Conservation (phyloP, 495 filamentous ascomycete species). For the Lindgomyces ingoldianus region DNA sequence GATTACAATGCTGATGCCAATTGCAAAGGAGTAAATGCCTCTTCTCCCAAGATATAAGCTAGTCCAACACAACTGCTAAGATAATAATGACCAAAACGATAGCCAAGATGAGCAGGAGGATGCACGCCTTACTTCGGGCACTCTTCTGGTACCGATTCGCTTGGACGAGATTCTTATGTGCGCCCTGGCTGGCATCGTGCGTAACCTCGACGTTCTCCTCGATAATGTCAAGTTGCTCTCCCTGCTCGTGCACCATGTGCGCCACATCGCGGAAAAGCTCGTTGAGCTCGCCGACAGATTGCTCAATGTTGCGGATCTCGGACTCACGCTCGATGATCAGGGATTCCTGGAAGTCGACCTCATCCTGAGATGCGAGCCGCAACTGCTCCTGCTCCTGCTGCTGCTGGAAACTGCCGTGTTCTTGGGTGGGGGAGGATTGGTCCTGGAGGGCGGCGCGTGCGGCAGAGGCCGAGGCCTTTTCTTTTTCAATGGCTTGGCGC, state of each 20-base stretch:
- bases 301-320: slow-evolving; percentile 96
- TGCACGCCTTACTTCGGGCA: slow-evolving; percentile 88
- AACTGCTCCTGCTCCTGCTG: slow-evolving; percentile 75
- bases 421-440: slow-evolving; percentile 34
- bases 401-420: slow-evolving; percentile 49
- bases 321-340: slow-evolving; percentile 93
- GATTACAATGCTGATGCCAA: slow-evolving; percentile 13
- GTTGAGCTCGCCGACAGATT: slow-evolving; percentile 90
- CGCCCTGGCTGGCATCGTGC: slow-evolving; percentile 74
- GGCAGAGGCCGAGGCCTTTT: slow-evolving; percentile 80
- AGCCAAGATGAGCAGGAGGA: slow-evolving; percentile 84
- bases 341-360: slow-evolving; percentile 96
- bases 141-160: slow-evolving; percentile 91
- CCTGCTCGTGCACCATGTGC: slow-evolving; percentile 93
- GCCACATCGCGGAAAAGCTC: slow-evolving; percentile 96
- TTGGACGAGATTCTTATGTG: slow-evolving; percentile 77
- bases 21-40: slow-evolving; percentile 2
- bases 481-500: slow-evolving; percentile 84
- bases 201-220: slow-evolving; percentile 81
- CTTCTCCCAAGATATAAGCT: background rate
- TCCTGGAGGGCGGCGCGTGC: slow-evolving; percentile 73
- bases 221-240: slow-evolving; percentile 85
- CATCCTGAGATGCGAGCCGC: slow-evolving; percentile 84
- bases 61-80: slow-evolving; percentile 75
- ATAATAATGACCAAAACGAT: slow-evolving; percentile 87